Conservation (phyloP, 306 rosid genomes). For the Cucumis sativus region Cucumber_9930_V3 NC_026657.2:38136001-38136500, state of each 20-base stretch:
- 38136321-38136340: conserved; percentile 87
- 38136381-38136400: conserved; percentile 53
- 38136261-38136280: conserved; percentile 31
- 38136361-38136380: conserved; percentile 72
- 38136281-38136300: conserved; percentile 44
- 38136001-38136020: conserved; percentile 17
- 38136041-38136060: conserved; percentile 18
- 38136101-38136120: conserved; percentile 27
- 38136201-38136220: conserved; percentile 27
- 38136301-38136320: conserved; percentile 73
- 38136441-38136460: conserved; percentile 35
- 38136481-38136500: conserved; percentile 54
- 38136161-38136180: conserved; percentile 28
- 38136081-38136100: conserved; percentile 12
- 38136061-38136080: conserved; percentile 12
- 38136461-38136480: conserved; percentile 74
- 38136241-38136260: conserved; percentile 32
- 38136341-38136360: conserved; percentile 73
- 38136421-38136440: conserved; percentile 33
- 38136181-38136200: conserved; percentile 31
- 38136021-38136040: conserved; percentile 14
- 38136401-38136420: conserved; percentile 43
- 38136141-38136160: conserved; percentile 32
- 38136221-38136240: conserved; percentile 28
- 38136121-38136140: conserved; percentile 39